phyloP scores from a whole-genome alignment of 2,329 filamentous ascomycete species.

The Hypocrella siamensis region DNA sequence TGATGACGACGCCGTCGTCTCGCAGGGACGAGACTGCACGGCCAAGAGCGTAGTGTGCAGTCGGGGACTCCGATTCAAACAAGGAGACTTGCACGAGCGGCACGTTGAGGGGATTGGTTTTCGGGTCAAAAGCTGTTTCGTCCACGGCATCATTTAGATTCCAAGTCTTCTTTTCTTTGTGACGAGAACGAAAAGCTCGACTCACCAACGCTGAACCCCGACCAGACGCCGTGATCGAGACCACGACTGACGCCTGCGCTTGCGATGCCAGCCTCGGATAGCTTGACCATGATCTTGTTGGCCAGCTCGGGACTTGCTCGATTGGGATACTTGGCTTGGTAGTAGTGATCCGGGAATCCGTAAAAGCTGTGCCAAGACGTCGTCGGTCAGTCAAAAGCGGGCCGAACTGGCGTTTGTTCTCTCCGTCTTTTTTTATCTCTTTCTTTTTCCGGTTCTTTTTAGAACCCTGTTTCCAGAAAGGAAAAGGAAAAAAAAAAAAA shows the following conservation, averaged over 20 bases:
- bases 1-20: conserved; percentile 50
- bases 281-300: conserved; percentile 35
- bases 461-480: background rate
- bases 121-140: conserved; percentile 39
- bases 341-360: conserved; percentile 55
- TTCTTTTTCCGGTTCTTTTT: background rate
- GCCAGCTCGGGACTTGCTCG: conserved; percentile 45
- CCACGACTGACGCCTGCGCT: conserved; percentile 45
- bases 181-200: too few relatives aligned
- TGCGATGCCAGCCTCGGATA: conserved; percentile 41
- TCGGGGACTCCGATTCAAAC: conserved; percentile 46
- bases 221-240: conserved; percentile 63
- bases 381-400: too few relatives aligned
- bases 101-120: conserved; percentile 44
- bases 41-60: conserved; percentile 52
- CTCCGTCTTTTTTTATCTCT: background rate
- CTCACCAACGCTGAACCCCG: conserved; percentile 39
- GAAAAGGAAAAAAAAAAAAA: background rate
- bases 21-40: conserved; percentile 49
- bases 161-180: too few relatives aligned
- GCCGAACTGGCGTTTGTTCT: background rate
- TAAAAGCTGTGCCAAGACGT: conserved; percentile 44
- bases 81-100: conserved; percentile 61
- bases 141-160: too few relatives aligned
- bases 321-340: conserved; percentile 50